Conservation (phyloP, 2,329 filamentous ascomycete genomes). For the Neonectria faginata region DNA sequence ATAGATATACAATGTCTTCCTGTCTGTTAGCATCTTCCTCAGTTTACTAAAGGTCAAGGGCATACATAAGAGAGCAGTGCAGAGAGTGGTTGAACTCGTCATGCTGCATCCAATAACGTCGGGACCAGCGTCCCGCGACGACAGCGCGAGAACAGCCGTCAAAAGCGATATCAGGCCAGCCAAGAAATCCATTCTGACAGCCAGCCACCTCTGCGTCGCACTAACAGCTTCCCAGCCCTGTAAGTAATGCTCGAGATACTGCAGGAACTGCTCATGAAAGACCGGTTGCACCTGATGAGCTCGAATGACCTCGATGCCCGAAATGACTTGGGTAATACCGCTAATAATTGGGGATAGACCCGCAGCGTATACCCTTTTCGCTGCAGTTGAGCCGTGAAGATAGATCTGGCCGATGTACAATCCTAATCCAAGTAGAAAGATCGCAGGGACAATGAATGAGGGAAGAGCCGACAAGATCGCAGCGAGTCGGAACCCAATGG, state of each 20-base stretch:
- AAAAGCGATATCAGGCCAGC: conserved; percentile 20
- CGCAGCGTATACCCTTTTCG: conserved; percentile 18
- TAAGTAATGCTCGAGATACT: conserved; percentile 12
- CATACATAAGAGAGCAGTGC: conserved; percentile 17
- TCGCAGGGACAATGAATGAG: conserved; percentile 8
- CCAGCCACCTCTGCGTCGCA: conserved; percentile 20
- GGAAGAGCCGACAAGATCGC: conserved; percentile 14
- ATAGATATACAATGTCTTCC: conserved; percentile 12
- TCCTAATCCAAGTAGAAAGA: conserved; percentile 1
- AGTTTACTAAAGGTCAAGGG: not conserved
- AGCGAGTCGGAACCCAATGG: conserved; percentile 14
- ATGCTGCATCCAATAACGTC: conserved; percentile 20
- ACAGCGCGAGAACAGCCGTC: conserved; percentile 5
- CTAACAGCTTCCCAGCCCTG: conserved; percentile 19
- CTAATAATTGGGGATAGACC: conserved; percentile 12
- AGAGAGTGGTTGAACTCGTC: conserved; percentile 17
- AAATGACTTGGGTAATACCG: not conserved
- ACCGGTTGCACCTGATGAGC: not conserved
- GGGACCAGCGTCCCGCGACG: not conserved
- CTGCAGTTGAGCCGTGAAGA: conserved; percentile 18
- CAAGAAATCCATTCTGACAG: conserved; percentile 20
- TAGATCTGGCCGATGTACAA: conserved; percentile 12
- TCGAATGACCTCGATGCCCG: conserved; percentile 19
- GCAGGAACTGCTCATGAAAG: conserved; percentile 1
- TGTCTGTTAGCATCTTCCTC: not conserved